These are phyloP conservation scores for Boletus sp. DNA, from an alignment of 1,284 basidiomycete genomes.

Conservation along the genomic window DNA sequence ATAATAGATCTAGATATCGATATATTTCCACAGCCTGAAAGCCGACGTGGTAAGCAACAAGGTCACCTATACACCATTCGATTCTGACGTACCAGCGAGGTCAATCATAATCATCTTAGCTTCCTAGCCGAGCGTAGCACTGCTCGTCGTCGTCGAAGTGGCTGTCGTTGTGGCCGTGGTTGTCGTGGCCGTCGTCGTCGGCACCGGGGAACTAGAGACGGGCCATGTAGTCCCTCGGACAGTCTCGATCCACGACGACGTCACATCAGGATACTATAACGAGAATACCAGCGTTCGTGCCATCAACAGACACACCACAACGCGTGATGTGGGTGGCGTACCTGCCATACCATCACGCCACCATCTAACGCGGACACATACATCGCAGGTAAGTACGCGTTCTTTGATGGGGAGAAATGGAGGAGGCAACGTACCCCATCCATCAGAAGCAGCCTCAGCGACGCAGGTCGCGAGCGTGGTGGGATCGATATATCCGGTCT, in stretches of 20 bases:
- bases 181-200: neutral
- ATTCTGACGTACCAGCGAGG: no score
- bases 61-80: no score
- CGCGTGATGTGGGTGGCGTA: slow-evolving; percentile 5
- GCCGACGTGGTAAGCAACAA: no score
- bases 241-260: slow-evolving; percentile 29
- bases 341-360: slow-evolving; percentile 53
- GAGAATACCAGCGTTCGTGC: neutral
- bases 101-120: slow-evolving; percentile 4
- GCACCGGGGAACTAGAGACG: slow-evolving; percentile 5
- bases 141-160: slow-evolving; percentile 10
- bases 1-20: no score
- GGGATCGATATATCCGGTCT: slow-evolving; percentile 58
- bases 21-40: no score
- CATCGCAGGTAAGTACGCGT: slow-evolving; percentile 3
- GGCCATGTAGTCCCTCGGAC: slow-evolving; percentile 35
- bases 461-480: slow-evolving; percentile 58
- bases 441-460: slow-evolving; percentile 51
- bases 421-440: slow-evolving; percentile 52
- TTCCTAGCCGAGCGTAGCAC: slow-evolving; percentile 6
- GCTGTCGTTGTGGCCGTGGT: neutral
- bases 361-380: slow-evolving; percentile 40
- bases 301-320: neutral
- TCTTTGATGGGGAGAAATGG: neutral
- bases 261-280: slow-evolving; percentile 32